Evolutionary conservation across 495 filamentous ascomycete genomes (phyloP).

Genomic region (Neurospora pannonica): DNA sequence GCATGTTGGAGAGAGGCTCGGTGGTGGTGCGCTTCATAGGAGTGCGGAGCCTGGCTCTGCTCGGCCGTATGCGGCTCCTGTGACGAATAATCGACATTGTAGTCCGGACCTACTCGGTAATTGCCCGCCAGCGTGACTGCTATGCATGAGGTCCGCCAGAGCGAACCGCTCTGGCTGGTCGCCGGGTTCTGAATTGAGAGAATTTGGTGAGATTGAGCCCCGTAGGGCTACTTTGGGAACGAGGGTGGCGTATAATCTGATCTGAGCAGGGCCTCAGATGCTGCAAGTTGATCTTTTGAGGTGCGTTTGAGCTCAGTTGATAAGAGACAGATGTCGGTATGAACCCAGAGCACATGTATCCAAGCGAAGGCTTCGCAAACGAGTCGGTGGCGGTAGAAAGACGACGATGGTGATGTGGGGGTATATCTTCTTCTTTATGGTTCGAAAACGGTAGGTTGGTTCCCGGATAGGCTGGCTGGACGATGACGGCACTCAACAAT

Average conservation of each 20-base stretch:
- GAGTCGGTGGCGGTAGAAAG: conserved; percentile 18
- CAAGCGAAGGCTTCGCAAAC: conserved; percentile 11
- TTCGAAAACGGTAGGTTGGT: conserved; percentile 12
- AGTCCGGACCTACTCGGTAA: conserved; percentile 49
- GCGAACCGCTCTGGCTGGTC: conserved; percentile 59
- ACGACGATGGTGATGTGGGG: conserved; percentile 7
- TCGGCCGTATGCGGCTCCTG: conserved; percentile 50
- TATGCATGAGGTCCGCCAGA: conserved; percentile 66
- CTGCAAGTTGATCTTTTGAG: conserved; percentile 2
- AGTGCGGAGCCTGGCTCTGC: conserved; percentile 40
- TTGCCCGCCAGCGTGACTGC: conserved; percentile 58
- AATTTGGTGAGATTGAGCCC: conserved; percentile 40
- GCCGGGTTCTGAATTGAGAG: conserved; percentile 46
- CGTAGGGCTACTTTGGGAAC: conserved; percentile 30
- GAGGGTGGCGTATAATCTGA: conserved; percentile 5
- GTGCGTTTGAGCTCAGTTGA: conserved; percentile 1
- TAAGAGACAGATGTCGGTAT: conserved; percentile 13
- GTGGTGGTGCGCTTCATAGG: conserved; percentile 44
- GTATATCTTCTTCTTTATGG: background rate
- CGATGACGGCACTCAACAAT: conserved; percentile 15
- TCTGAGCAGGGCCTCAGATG: conserved; percentile 3
- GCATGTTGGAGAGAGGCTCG: conserved; percentile 39
- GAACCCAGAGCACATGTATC: conserved; percentile 30
- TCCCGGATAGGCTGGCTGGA: conserved; percentile 22
- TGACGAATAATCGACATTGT: conserved; percentile 55